Percentiles rank a stretch among this genome's conserved stretches.
These are phyloP conservation scores for Zygnema circumcarinatum DNA, from an alignment of 139 green algal genomes.

Conservation along the genomic window DNA sequence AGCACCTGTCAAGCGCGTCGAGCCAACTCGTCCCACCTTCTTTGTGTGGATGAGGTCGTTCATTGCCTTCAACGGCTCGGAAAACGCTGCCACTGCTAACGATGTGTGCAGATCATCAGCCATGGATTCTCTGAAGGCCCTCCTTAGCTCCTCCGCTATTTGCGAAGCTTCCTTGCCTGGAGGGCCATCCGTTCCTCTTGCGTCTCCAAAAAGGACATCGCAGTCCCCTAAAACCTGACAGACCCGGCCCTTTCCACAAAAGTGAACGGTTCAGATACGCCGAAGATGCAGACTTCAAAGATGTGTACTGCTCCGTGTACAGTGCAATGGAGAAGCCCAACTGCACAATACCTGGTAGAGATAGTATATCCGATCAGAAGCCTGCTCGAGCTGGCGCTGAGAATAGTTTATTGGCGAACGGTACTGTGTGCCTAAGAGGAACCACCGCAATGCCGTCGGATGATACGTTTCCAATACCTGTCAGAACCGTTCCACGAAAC, in stretches of 20 bases:
- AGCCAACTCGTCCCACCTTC: slow-evolving; percentile 63
- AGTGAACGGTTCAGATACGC: too few relatives aligned
- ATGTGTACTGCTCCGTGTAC: too few relatives aligned
- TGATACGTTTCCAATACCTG: slow-evolving; percentile 78
- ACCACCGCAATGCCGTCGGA: slow-evolving; percentile 87
- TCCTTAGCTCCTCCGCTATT: neutral
- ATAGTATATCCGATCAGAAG: slow-evolving; percentile 87
- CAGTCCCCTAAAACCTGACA: slow-evolving; percentile 15
- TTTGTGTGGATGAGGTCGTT: slow-evolving; percentile 85
- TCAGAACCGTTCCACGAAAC: neutral
- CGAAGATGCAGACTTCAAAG: too few relatives aligned
- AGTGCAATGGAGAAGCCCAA: too few relatives aligned
- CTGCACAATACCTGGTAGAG: slow-evolving; percentile 85
- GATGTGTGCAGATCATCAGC: slow-evolving; percentile 93
- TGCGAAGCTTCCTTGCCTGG: neutral
- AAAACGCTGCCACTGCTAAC: slow-evolving; percentile 74
- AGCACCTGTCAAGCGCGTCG: too few relatives aligned
- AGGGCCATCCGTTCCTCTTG: neutral
- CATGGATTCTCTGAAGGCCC: slow-evolving; percentile 62
- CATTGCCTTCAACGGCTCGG: slow-evolving; percentile 78
- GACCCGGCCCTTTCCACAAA: too few relatives aligned
- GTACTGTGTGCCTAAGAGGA: slow-evolving; percentile 94
- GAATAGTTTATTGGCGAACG: slow-evolving; percentile 91
- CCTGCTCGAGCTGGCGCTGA: slow-evolving; percentile 81
- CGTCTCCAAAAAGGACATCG: too few relatives aligned